Conservation (phyloP, 495 filamentous ascomycete genomes). For the Jackrogersella multiformis region DNA sequence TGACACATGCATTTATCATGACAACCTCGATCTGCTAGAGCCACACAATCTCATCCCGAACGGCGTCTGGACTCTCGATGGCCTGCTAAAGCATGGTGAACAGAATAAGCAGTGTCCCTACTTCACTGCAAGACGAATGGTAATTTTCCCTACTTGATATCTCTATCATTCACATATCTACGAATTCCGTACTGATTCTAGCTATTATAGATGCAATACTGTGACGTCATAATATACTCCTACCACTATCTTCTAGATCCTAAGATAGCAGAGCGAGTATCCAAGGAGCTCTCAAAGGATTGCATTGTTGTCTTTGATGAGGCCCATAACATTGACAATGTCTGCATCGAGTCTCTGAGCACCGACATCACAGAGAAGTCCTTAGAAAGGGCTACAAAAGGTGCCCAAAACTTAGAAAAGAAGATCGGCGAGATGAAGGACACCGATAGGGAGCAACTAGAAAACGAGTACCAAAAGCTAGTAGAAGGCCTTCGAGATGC, state of each 20-base stretch:
- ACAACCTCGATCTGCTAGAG: conserved; percentile 95
- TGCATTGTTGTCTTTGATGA: conserved; percentile 99
- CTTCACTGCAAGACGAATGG: conserved; percentile 94
- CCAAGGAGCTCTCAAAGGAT: conserved; percentile 95
- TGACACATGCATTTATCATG: conserved; percentile 93
- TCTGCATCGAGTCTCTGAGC: conserved; percentile 97
- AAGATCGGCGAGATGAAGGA: conserved; percentile 93
- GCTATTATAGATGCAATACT: conserved; percentile 84
- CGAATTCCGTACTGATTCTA: conserved; percentile 16
- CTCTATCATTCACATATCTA: neutral
- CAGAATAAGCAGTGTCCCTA: conserved; percentile 97
- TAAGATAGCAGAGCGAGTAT: conserved; percentile 97
- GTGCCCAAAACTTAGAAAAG: conserved; percentile 87
- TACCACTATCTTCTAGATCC: conserved; percentile 98
- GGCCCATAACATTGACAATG: conserved; percentile 99
- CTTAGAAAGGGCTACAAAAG: conserved; percentile 83
- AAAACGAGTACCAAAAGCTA: conserved; percentile 94
- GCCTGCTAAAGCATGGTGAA: conserved; percentile 85
- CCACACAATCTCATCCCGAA: conserved; percentile 92
- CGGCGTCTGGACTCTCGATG: conserved; percentile 96
- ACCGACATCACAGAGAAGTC: conserved; percentile 97
- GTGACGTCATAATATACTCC: conserved; percentile 99
- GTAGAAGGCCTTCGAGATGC: conserved; percentile 91
- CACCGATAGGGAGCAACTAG: conserved; percentile 88
- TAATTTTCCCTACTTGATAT: conserved; percentile 47